Base-by-base conservation (phyloP, 345 rosid species). In the Lagerstroemia speciosa region DNA sequence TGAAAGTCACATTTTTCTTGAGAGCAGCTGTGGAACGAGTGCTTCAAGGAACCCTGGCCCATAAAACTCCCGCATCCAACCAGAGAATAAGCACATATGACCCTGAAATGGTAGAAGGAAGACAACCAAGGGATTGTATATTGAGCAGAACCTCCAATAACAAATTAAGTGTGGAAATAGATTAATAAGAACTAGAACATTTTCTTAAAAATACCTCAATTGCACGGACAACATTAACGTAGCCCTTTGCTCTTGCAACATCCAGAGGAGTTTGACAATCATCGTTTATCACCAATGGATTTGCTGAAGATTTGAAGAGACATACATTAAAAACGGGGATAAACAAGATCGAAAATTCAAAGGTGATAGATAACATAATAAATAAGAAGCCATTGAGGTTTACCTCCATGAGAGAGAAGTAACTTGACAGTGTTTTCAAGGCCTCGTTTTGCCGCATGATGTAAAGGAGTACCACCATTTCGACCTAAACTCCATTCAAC, bases 371-470 rank as follows among this genome's bases (percentile, higher is more conserved):
- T 58, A 14, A n/a, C 3, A 58, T 9, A 26, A 45, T 31, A 7
- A 16, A 12, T 27, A 26, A 65, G 22, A 8, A 72, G 16, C 24
- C n/a, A 37, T 65, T 16, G 43, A 6, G 22, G 58, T 75, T 15
- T 69, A 91, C 99, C 99, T 86, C 96, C 96, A 31, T 77, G 79
- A 6, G 87, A 73, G 72, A 91, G 87, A 78, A 94, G 98, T 64
- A 94, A 70, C 75, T 89, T 86, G 22, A 94, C 96, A 64, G 84
- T 88, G 69, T 69, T 79, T 68, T 81, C 90, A 68, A 87, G 89
- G 63, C 99, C 99, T 76, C 91, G 82, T 80, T 95, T 95, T 4
- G 97, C 97, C 11, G 99, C 99, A 80, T 95, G 99, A 72, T 95
- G 98, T 75, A 92, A 81, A 24, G 99, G 98, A 71, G 96, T 95